Conservation (phyloP, 1,284 basidiomycete species). For the Naganishia sp. region DNA sequence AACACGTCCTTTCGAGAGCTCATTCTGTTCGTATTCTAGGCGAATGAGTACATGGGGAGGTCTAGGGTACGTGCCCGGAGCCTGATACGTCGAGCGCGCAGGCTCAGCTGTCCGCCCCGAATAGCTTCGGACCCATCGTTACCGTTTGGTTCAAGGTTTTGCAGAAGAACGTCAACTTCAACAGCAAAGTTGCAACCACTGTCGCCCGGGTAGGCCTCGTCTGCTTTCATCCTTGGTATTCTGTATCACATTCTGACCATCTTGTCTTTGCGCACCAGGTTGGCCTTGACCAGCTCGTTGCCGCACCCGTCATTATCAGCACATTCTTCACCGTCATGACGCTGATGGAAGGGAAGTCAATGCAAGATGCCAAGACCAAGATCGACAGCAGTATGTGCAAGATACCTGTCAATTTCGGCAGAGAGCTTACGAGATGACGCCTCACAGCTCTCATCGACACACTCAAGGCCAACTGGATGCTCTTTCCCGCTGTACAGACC, state of each 20-base stretch:
- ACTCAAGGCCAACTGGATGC: slow-evolving; percentile 51
- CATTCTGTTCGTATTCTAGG: neutral
- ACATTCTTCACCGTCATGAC: slow-evolving; percentile 57
- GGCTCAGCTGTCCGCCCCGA: neutral
- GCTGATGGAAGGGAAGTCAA: slow-evolving; percentile 54
- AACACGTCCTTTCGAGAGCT: neutral
- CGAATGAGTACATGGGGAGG: slow-evolving; percentile 30
- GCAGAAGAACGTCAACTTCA: slow-evolving; percentile 45
- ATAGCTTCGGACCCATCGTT: slow-evolving; percentile 53
- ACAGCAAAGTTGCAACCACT: slow-evolving; percentile 43
- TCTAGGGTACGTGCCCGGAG: slow-evolving; percentile 11
- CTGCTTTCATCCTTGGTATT: neutral
- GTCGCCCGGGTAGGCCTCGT: slow-evolving; percentile 40
- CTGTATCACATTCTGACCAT: neutral
- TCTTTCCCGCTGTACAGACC: slow-evolving; percentile 54
- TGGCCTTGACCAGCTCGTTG: slow-evolving; percentile 55
- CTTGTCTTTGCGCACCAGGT: slow-evolving; percentile 27
- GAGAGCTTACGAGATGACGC: neutral
- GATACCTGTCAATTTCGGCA: neutral
- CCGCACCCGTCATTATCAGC: slow-evolving; percentile 52
- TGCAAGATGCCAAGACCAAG: slow-evolving; percentile 51
- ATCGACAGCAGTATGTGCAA: slow-evolving; percentile 34
- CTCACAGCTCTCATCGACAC: slow-evolving; percentile 38
- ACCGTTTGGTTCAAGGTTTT: slow-evolving; percentile 51
- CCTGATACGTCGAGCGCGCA: neutral